Conservation (phyloP, 306 rosid species). For the Lathyrus sativus region DNA sequence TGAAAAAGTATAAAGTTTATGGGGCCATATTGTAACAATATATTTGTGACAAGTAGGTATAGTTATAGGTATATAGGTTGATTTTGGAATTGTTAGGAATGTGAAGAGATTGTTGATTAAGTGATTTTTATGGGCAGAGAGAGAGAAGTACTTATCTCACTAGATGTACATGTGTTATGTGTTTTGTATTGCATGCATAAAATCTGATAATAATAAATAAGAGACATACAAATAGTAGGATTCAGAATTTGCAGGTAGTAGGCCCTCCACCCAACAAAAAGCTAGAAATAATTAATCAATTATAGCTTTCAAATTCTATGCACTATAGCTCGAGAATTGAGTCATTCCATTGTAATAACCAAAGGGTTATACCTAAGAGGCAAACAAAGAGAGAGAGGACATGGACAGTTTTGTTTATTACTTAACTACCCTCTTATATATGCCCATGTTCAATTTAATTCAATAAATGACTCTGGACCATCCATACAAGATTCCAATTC, state of each 20-base stretch:
- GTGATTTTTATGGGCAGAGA: slow-evolving; percentile 39
- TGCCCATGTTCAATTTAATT: slow-evolving; percentile 36
- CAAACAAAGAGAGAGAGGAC: slow-evolving; percentile 25
- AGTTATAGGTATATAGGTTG: not conserved
- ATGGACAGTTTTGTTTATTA: slow-evolving; percentile 32
- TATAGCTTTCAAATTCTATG: slow-evolving; percentile 61
- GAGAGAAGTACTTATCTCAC: not conserved
- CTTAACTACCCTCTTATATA: slow-evolving; percentile 33
- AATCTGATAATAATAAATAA: slow-evolving; percentile 37
- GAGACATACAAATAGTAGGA: slow-evolving; percentile 52
- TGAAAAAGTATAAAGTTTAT: not conserved
- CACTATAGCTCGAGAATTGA: slow-evolving; percentile 52
- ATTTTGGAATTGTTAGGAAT: not conserved
- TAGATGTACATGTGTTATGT: not conserved
- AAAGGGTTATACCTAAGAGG: slow-evolving; percentile 47
- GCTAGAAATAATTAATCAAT: slow-evolving; percentile 71
- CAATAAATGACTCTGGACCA: slow-evolving; percentile 47
- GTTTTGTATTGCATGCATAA: slow-evolving; percentile 47
- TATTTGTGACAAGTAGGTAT: not conserved
- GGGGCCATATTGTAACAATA: slow-evolving; percentile 20
- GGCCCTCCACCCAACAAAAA: slow-evolving; percentile 52
- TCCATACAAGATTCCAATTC: slow-evolving; percentile 43
- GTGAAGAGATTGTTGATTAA: slow-evolving; percentile 32
- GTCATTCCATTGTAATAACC: slow-evolving; percentile 76
- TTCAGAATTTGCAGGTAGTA: slow-evolving; percentile 51